Percentiles rank a stretch among this genome's conserved stretches.
Evolutionary conservation across 495 filamentous ascomycete genomes (phyloP).

Genomic region (Parmelia sp.): DNA sequence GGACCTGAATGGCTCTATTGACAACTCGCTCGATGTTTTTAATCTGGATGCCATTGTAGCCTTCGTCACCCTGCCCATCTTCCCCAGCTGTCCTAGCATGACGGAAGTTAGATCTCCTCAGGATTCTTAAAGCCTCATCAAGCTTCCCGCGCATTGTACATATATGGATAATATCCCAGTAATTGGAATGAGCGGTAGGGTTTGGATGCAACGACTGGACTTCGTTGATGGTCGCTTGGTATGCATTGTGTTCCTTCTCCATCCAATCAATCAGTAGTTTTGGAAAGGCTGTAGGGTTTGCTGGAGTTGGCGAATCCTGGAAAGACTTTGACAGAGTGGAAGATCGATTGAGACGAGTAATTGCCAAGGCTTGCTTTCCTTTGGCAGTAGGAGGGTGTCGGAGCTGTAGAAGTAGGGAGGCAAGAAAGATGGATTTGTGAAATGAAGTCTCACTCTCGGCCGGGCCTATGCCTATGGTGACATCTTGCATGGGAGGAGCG

Average conservation of each 20-base stretch:
- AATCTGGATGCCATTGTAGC: slow-evolving; percentile 65
- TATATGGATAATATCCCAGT: slow-evolving; percentile 71
- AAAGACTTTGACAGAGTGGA: slow-evolving; percentile 12
- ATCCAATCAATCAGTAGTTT: slow-evolving; percentile 75
- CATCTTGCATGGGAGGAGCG: slow-evolving; percentile 45
- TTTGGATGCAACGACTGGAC: slow-evolving; percentile 58
- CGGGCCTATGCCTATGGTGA: slow-evolving; percentile 54
- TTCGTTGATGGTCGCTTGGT: slow-evolving; percentile 50
- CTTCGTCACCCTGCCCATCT: slow-evolving; percentile 51
- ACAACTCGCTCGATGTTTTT: slow-evolving; percentile 64
- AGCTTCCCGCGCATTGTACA: slow-evolving; percentile 67
- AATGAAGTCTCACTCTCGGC: slow-evolving; percentile 50
- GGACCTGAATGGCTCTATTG: slow-evolving; percentile 54
- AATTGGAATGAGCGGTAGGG: slow-evolving; percentile 63
- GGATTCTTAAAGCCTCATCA: slow-evolving; percentile 50
- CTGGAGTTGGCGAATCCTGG: slow-evolving; percentile 31
- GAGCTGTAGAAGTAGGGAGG: slow-evolving; percentile 62
- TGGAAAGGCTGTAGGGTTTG: slow-evolving; percentile 50
- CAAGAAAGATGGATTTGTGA: slow-evolving; percentile 67
- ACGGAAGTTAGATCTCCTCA: slow-evolving; percentile 68
- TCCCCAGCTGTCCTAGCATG: slow-evolving; percentile 54
- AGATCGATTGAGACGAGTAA: slow-evolving; percentile 20
- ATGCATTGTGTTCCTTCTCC: slow-evolving; percentile 58
- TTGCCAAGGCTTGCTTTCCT: slow-evolving; percentile 30
- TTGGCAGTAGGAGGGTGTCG: slow-evolving; percentile 55